phyloP scores from a whole-genome alignment of 805 yeast genomes.

The Nematodospora valgi region DNA sequence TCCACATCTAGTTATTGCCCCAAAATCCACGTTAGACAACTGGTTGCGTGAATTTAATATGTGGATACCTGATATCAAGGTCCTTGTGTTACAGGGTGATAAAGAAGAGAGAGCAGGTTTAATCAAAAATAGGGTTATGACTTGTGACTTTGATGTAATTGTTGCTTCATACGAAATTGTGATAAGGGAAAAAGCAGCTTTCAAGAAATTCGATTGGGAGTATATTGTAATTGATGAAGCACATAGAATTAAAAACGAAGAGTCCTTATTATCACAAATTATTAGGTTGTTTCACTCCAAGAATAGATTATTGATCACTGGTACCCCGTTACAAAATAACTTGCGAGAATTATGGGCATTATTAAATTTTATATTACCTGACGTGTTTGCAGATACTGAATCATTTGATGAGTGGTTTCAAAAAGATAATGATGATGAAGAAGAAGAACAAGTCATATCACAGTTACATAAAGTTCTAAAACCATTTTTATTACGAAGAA shows the following conservation, averaged over 20 bases:
- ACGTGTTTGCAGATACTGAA: conserved; percentile 69
- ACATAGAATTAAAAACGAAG: conserved; percentile 78
- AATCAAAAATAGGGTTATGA: conserved; percentile 46
- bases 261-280: conserved; percentile 67
- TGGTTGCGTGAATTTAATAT: conserved; percentile 74
- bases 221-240: conserved; percentile 81
- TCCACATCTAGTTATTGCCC: conserved; percentile 74
- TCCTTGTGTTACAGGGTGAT: conserved; percentile 70
- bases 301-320: conserved; percentile 70
- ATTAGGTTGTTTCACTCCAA: conserved; percentile 68
- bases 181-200: conserved; percentile 65
- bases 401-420: conserved; percentile 75
- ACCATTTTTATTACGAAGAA: conserved; percentile 73
- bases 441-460: conserved; percentile 49
- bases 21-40: conserved; percentile 76
- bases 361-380: conserved; percentile 72
- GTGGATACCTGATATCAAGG: conserved; percentile 79
- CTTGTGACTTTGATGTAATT: conserved; percentile 69
- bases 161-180: conserved; percentile 75
- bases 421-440: conserved; percentile 26
- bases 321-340: conserved; percentile 80
- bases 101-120: conserved; percentile 61
- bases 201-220: conserved; percentile 69
- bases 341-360: conserved; percentile 81
- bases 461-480: conserved; percentile 73